Conservation (phyloP, 345 rosid species). For the Cardamine chenopodiifolia region DNA sequence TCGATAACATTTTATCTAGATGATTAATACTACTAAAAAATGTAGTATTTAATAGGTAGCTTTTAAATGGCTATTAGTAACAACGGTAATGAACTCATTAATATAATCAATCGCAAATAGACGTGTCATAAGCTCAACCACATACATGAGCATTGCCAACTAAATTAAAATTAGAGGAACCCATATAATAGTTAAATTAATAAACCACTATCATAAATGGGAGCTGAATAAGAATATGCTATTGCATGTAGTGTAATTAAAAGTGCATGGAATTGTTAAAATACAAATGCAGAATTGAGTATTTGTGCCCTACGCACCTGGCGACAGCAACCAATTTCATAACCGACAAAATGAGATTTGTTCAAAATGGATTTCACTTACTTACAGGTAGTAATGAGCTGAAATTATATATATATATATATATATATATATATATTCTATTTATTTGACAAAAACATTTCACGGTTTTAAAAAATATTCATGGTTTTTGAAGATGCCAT, state of each 20-base stretch:
- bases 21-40: no score
- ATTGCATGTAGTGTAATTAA: conserved; percentile 7
- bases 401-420: background rate
- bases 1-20: no score
- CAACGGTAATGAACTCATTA: background rate
- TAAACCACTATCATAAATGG: conserved; percentile 6
- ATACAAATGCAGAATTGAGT: conserved; percentile 10
- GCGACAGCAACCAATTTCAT: conserved; percentile 22
- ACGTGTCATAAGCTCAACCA: conserved; percentile 13
- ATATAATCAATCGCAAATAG: background rate
- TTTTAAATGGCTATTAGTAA: background rate
- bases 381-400: background rate
- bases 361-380: background rate
- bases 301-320: conserved; percentile 30
- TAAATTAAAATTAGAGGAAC: no score
- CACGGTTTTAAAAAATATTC: no score
- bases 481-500: background rate
- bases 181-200: background rate
- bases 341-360: conserved; percentile 20
- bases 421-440: background rate
- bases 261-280: conserved; percentile 1
- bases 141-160: no score
- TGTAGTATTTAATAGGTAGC: background rate
- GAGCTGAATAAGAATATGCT: conserved; percentile 24
- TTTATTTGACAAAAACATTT: background rate